A percentile compares a stretch with the other conserved stretches of the same genome.
These are phyloP conservation scores for Fusarium nematophilum DNA, from an alignment of 2,329 filamentous ascomycete species.

Conservation along the genomic window DNA sequence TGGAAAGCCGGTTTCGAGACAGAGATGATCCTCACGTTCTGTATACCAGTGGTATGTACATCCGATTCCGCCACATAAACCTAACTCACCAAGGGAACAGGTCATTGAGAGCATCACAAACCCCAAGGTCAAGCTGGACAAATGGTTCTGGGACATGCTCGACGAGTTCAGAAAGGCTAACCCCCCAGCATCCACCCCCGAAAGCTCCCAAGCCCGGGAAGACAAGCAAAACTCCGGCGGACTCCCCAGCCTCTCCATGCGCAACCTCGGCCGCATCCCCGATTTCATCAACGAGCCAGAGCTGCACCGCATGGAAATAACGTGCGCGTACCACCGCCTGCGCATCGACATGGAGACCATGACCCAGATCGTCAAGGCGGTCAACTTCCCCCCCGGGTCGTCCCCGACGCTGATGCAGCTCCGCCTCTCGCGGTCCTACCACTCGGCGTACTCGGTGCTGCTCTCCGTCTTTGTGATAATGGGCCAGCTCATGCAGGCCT, in stretches of 20 bases:
- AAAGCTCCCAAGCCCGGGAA: not conserved
- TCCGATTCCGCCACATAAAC: no score
- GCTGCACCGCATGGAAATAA: slow-evolving; percentile 31
- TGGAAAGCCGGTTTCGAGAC: slow-evolving; percentile 44
- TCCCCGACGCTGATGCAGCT: slow-evolving; percentile 26
- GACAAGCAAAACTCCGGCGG: slow-evolving; percentile 8
- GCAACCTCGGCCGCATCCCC: slow-evolving; percentile 26
- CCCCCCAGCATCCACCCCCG: slow-evolving; percentile 3
- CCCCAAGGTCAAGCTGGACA: slow-evolving; percentile 28
- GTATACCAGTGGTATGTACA: slow-evolving; percentile 47
- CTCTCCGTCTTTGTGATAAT: slow-evolving; percentile 17
- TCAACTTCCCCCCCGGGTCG: slow-evolving; percentile 16
- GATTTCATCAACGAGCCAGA: slow-evolving; percentile 36
- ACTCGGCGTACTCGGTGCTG: slow-evolving; percentile 28
- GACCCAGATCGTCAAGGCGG: slow-evolving; percentile 22
- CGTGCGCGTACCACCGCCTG: slow-evolving; percentile 23
- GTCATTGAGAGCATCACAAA: slow-evolving; percentile 48
- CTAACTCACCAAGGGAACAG: slow-evolving; percentile 21
- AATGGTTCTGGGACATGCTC: slow-evolving; percentile 38
- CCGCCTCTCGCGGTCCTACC: slow-evolving; percentile 9
- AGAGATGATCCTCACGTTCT: slow-evolving; percentile 46
- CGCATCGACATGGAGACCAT: slow-evolving; percentile 30
- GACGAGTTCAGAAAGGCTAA: slow-evolving; percentile 29
- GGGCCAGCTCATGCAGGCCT: slow-evolving; percentile 33
- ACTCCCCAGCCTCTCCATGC: slow-evolving; percentile 24